Conservation (phyloP, 129 eudicot genomes). For the Tanacetum coccineum region DNA sequence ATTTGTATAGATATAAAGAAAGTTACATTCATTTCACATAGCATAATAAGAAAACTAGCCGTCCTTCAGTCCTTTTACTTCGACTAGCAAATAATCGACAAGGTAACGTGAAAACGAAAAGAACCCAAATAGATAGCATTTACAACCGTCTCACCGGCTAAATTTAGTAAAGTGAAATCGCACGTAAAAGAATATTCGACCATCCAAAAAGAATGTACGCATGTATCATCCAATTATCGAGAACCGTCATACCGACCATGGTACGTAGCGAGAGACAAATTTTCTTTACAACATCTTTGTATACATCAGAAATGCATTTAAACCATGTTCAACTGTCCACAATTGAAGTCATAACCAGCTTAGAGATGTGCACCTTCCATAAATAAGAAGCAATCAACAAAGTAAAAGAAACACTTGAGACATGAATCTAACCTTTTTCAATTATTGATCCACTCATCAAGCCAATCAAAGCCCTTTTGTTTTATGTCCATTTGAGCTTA, state of each 20-base stretch:
- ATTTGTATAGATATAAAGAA: neutral
- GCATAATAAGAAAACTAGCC: neutral
- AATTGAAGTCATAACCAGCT: conserved; percentile 39
- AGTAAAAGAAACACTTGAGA: conserved; percentile 16
- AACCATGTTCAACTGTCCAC: conserved; percentile 14
- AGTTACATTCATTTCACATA: neutral
- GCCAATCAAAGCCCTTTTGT: conserved; percentile 26
- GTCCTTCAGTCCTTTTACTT: too few relatives aligned
- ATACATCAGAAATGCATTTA: conserved; percentile 31
- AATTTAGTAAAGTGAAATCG: conserved; percentile 2
- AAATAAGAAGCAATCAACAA: conserved; percentile 12
- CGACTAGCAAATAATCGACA: too few relatives aligned
- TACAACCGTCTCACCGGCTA: neutral
- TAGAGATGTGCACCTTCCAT: conserved; percentile 35
- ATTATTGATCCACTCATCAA: conserved; percentile 38
- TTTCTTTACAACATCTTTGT: conserved; percentile 17
- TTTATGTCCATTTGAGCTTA: conserved; percentile 16
- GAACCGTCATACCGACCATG: conserved; percentile 24
- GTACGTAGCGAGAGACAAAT: neutral
- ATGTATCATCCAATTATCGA: neutral
- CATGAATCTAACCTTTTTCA: conserved; percentile 21
- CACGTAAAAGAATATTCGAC: conserved; percentile 1
- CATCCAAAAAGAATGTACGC: conserved; percentile 5
- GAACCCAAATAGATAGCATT: neutral
- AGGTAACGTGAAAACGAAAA: neutral